Base-by-base conservation (phyloP, 805 yeast genomes). In the Hanseniaspora taiwanica region DNA sequence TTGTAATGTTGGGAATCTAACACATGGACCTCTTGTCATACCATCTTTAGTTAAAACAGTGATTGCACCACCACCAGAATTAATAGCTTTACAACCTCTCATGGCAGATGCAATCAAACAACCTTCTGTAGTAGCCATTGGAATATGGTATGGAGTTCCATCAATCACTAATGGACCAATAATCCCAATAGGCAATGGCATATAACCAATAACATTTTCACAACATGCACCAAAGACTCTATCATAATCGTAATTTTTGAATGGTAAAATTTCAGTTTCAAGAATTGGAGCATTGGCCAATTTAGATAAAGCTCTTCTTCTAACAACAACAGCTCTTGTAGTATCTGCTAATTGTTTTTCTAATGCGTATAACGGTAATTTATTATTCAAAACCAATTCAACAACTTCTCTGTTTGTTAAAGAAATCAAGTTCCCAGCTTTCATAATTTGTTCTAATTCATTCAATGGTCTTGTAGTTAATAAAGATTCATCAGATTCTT, bases 21-120 rank as follows among this genome's bases (percentile, higher is more conserved):
- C 96, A 72, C 96, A 86, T 35, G 99, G 99, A 31, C 98, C 99
- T 67, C 99, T 81, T 14, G 98, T 87, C 99, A 91, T 91, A 61
- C 97, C 96, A 58, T 91, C 99, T 50, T 78, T 81, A 12, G 96
- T 84, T 49, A 91, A 70, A 20, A 89, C 94, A 23, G 98, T 84
- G 38, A 74, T 67, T 21, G 82, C 94, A 60, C 99, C 99, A 39
- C 97, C 96, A 44, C 98, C 98, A 6, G 89, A 78, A 59, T 91
- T 91, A 49, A 91, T 81, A 21, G 97, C 97, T 59, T 91, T 91
- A 68, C 97, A 91, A 49, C 99, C 99, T 63, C 99, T 81, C 94
- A 85, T 89, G 12, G 98, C 81, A 16, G 96, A 86, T 3, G 99
- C 99, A 49, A 91, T 96, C 43, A 91, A 70, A 64, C 97, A 93